Base-by-base conservation (phyloP, 169 alveolate species). In the Theileria annulata region DNA sequence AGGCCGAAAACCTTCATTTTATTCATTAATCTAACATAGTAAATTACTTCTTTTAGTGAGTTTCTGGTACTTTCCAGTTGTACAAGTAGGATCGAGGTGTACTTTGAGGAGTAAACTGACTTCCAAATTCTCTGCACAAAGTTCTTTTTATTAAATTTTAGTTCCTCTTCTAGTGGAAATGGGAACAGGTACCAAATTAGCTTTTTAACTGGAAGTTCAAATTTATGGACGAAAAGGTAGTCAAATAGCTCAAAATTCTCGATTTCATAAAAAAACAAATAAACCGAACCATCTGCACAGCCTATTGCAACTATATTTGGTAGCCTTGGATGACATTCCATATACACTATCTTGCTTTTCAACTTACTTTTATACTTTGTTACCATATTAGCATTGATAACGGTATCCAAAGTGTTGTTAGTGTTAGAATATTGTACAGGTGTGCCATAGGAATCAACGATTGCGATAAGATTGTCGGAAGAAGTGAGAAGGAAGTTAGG, bases 231-330 rank as follows among this genome's bases (percentile, higher is more conserved):
- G 42, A 28, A 75, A 6, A 37, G 10, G 21, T 58, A 63, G 23
- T 73, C 37, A n/a, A 58, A 60, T 28, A 80, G 0, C 35, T 21
- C 51, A 9, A 42, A 58, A 63, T 80, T 80, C 67, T 80, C 88
- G 15, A 30, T 58, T 37, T 80, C 88, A 6, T 73, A 2, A 19
- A 80, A 80, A 21, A 80, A 66, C 47, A 80, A 27, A 19, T 74
- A 72, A 42, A 80, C 73, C 58, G 85, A 51, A 12, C 88, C 88
- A 64, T 80, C 88, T 15, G n/a, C 23, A 1, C 56, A 73, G n/a
- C 88, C 88, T 17, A 80, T 64, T 2, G 88, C 84, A 19, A 54
- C 23, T 13, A 80, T 35, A 23, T 73, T 68, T 3, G 88, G 88
- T 31, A 80, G 71, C 19, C 88, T 19, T 8, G 88, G 88, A 72